Conservation (phyloP, 257 asterid species). For the Solanum pinnatisectum region DNA sequence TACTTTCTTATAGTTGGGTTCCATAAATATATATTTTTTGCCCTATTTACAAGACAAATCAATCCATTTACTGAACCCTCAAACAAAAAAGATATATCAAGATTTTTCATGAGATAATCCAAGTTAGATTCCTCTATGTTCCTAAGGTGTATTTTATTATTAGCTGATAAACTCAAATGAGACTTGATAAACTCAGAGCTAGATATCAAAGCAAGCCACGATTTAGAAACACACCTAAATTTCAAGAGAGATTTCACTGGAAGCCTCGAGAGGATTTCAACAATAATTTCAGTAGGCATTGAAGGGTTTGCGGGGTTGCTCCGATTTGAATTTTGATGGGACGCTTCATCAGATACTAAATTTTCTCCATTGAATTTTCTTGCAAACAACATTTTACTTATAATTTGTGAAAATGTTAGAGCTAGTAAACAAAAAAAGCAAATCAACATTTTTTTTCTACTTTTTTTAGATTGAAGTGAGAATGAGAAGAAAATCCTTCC, state of each 20-base stretch:
- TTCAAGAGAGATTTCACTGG: background rate
- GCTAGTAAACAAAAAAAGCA: background rate
- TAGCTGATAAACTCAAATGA: background rate
- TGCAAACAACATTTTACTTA: background rate
- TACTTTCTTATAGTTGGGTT: background rate
- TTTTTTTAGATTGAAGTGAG: background rate
- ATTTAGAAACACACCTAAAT: background rate
- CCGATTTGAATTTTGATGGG: too few relatives aligned
- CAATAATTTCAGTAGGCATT: background rate
- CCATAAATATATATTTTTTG: background rate
- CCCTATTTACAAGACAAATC: background rate
- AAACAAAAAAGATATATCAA: background rate
- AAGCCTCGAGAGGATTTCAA: background rate
- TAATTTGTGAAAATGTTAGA: too few relatives aligned
- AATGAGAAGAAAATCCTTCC: background rate
- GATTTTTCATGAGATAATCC: background rate
- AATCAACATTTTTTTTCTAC: background rate
- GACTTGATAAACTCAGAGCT: background rate
- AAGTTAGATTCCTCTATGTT: background rate
- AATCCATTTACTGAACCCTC: background rate
- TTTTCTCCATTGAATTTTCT: background rate
- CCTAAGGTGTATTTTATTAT: too few relatives aligned
- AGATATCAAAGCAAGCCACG: background rate
- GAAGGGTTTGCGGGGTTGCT: background rate
- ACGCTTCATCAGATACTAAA: background rate